Conservation (phyloP, 2,329 filamentous ascomycete species). For the Cordyceps cicadae region DNA sequence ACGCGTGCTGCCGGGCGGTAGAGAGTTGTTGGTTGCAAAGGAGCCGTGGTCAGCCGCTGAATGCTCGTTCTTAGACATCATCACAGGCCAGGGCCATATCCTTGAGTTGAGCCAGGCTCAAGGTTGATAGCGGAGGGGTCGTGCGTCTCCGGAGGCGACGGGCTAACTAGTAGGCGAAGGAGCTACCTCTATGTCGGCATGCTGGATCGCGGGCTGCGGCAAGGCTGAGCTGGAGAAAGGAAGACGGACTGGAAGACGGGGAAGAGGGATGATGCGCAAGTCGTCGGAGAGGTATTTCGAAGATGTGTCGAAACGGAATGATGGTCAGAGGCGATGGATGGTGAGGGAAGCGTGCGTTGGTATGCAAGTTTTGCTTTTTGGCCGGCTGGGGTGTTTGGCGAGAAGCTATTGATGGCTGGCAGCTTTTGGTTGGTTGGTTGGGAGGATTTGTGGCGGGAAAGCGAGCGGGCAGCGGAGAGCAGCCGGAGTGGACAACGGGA, state of each 20-base stretch:
- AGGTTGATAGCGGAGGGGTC: slow-evolving; percentile 6
- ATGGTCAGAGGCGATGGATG: slow-evolving; percentile 1
- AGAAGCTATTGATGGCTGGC: slow-evolving; percentile 9
- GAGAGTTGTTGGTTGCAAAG: neutral
- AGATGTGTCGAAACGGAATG: neutral
- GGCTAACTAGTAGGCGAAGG: slow-evolving; percentile 3
- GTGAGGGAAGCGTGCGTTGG: neutral
- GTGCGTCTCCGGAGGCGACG: slow-evolving; percentile 2
- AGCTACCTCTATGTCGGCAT: slow-evolving; percentile 6
- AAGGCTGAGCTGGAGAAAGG: neutral
- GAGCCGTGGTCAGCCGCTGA: neutral
- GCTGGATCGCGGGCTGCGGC: neutral
- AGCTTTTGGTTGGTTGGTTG: neutral
- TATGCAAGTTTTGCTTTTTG: slow-evolving; percentile 4
- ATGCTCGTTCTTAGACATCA: slow-evolving; percentile 6
- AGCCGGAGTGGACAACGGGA: too few relatives aligned
- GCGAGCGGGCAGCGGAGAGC: neutral
- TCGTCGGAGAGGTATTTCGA: neutral
- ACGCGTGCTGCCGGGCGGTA: slow-evolving; percentile 1
- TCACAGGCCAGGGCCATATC: slow-evolving; percentile 10
- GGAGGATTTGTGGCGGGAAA: neutral
- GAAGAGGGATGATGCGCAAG: neutral
- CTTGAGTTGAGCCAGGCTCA: slow-evolving; percentile 10
- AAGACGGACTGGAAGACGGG: neutral
- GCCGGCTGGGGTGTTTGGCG: slow-evolving; percentile 5